These are phyloP conservation scores for Penicillium sp. DNA, from an alignment of 2,329 filamentous ascomycete species.

Conservation along the genomic window DNA sequence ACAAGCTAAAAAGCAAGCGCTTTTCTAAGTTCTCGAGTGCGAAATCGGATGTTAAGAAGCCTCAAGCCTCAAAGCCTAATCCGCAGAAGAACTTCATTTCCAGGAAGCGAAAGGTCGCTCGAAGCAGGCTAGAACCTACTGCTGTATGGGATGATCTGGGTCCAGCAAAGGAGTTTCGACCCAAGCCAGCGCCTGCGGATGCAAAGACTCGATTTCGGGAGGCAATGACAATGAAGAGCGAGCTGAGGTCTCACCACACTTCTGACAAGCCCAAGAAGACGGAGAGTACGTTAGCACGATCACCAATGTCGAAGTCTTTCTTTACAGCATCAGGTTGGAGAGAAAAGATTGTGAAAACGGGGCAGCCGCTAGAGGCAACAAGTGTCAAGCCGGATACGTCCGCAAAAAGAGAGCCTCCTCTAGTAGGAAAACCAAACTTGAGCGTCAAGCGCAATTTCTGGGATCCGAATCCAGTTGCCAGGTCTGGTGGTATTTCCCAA, in stretches of 20 bases:
- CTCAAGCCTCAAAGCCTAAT: neutral
- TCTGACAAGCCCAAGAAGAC: neutral
- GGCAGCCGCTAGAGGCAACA: neutral
- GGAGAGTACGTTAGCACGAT: neutral
- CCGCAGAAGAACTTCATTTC: neutral
- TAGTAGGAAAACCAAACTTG: neutral
- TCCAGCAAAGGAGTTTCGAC: neutral
- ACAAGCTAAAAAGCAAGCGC: neutral
- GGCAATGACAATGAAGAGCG: neutral
- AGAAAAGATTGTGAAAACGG: neutral
- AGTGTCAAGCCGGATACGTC: neutral
- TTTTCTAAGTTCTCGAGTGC: neutral
- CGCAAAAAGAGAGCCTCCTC: neutral
- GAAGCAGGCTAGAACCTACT: neutral
- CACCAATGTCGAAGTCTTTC: neutral
- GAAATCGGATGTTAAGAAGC: neutral
- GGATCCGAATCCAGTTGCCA: constrained; percentile 6
- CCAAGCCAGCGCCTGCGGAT: neutral
- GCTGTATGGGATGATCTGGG: neutral
- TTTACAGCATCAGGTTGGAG: neutral
- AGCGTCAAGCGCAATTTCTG: constrained; percentile 2
- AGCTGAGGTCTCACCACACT: neutral
- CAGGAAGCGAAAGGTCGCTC: neutral
- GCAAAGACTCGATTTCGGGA: neutral
- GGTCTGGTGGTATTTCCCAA: neutral